phyloP scores from a whole-genome alignment of 1,284 basidiomycete genomes.

The Pascua sp. region DNA sequence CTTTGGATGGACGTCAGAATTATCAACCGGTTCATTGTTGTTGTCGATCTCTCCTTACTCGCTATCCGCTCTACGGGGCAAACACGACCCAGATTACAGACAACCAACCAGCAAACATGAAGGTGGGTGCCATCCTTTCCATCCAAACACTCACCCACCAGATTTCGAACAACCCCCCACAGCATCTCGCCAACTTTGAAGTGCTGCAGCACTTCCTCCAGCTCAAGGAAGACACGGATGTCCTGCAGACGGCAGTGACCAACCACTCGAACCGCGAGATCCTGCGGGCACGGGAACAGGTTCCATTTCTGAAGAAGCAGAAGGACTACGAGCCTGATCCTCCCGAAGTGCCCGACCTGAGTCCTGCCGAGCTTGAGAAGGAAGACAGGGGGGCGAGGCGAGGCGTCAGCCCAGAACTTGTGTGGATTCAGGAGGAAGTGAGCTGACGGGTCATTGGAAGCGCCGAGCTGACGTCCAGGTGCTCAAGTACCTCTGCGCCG shows the following conservation, averaged over 20 bases:
- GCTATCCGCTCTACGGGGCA: background rate
- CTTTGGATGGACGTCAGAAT: too few species aligned
- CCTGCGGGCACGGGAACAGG: conserved; percentile 9
- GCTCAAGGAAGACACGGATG: conserved; percentile 62
- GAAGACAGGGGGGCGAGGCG: conserved; percentile 36
- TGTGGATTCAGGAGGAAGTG: conserved; percentile 78
- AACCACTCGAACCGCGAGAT: conserved; percentile 24
- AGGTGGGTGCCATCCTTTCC: conserved; percentile 9
- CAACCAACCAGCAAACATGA: conserved; percentile 10
- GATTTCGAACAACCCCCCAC: conserved; percentile 73
- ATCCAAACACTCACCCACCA: conserved; percentile 35
- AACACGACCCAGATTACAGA: background rate
- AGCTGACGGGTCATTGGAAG: too few species aligned
- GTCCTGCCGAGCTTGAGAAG: conserved; percentile 53
- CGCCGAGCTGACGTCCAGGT: conserved; percentile 47
- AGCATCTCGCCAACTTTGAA: conserved; percentile 80
- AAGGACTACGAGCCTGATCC: conserved; percentile 21
- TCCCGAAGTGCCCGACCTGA: conserved; percentile 38
- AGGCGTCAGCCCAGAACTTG: conserved; percentile 68
- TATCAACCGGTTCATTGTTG: background rate
- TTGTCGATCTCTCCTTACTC: background rate
- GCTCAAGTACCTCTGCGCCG: conserved; percentile 63
- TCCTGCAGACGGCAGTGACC: conserved; percentile 62
- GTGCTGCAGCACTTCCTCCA: conserved; percentile 74
- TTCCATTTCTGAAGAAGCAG: conserved; percentile 3